Conservation (phyloP, 1,139 yeast genomes). For the Taiozyma sp. region DNA sequence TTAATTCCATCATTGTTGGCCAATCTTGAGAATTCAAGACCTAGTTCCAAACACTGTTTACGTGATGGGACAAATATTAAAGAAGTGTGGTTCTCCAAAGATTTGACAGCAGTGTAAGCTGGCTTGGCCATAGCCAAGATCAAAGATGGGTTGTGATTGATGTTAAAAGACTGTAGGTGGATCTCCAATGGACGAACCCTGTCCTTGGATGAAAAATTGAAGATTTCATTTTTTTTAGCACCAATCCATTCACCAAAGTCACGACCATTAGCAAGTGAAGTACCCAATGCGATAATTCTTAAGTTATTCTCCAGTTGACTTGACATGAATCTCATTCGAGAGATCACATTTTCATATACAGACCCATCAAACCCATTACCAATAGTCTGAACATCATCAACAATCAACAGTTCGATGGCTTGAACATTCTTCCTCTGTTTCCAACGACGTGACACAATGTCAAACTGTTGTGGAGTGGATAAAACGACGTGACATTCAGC, state of each 20-base stretch:
- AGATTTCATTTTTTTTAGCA: conserved; percentile 47
- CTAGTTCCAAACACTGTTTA: conserved; percentile 48
- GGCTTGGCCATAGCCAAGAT: conserved; percentile 48
- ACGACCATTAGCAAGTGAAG: conserved; percentile 66
- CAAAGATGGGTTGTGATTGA: conserved; percentile 43
- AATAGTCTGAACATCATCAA: conserved; percentile 71
- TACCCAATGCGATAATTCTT: conserved; percentile 62
- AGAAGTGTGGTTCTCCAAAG: conserved; percentile 30
- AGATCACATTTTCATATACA: conserved; percentile 60
- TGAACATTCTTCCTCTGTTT: conserved; percentile 67
- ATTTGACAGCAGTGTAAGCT: conserved; percentile 34
- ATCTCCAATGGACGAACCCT: conserved; percentile 54
- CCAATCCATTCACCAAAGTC: conserved; percentile 90
- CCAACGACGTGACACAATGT: conserved; percentile 73
- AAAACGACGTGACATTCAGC: conserved; percentile 61
- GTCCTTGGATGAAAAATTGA: conserved; percentile 64
- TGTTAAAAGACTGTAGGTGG: conserved; percentile 46
- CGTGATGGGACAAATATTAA: conserved; percentile 55
- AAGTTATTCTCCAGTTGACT: conserved; percentile 50
- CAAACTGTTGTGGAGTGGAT: conserved; percentile 78
- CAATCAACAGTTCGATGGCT: conserved; percentile 58
- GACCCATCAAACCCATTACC: conserved; percentile 55
- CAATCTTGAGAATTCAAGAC: conserved; percentile 37
- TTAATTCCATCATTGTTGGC: conserved; percentile 31
- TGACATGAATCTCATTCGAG: conserved; percentile 67